A percentile compares a stretch with the other conserved stretches of the same genome.
These are phyloP conservation scores for Aspergillus sp. DNA, from an alignment of 2,329 filamentous ascomycete species.

Conservation along the genomic window DNA sequence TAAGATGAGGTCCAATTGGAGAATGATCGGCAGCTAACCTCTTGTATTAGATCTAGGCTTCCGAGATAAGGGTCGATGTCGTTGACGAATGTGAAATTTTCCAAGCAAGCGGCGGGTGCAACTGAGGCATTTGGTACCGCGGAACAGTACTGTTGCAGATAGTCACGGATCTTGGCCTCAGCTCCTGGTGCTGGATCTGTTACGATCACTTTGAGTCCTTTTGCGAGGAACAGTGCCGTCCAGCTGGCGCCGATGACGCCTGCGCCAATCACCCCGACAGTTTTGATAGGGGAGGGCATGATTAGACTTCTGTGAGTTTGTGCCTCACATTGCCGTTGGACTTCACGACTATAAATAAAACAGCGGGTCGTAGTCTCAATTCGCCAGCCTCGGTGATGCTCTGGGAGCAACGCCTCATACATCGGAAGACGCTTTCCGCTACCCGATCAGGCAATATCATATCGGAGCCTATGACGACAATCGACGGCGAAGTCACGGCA, in stretches of 20 bases:
- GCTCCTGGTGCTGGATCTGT: constrained; percentile 43
- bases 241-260: constrained; percentile 45
- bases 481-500: not conserved
- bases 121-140: not conserved
- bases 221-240: constrained; percentile 42
- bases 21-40: not conserved
- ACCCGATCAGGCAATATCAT: not conserved
- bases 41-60: not conserved
- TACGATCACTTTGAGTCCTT: constrained; percentile 40
- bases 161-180: constrained; percentile 25
- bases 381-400: not conserved
- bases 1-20: not conserved
- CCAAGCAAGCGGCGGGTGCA: not conserved
- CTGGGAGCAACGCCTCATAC: not conserved
- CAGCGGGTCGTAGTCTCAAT: not conserved
- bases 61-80: not conserved
- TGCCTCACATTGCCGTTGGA: not conserved
- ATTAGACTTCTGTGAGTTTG: not conserved
- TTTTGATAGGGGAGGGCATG: constrained; percentile 25
- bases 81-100: not conserved
- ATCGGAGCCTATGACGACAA: not conserved
- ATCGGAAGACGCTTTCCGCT: not conserved
- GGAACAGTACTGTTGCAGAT: not conserved
- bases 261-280: constrained; percentile 33
- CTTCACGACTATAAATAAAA: not conserved